These are phyloP conservation scores for Jimgerdemannia lactiflua DNA, from an alignment of 192 early-diverging fungal genomes.

Conservation along the genomic window DNA sequence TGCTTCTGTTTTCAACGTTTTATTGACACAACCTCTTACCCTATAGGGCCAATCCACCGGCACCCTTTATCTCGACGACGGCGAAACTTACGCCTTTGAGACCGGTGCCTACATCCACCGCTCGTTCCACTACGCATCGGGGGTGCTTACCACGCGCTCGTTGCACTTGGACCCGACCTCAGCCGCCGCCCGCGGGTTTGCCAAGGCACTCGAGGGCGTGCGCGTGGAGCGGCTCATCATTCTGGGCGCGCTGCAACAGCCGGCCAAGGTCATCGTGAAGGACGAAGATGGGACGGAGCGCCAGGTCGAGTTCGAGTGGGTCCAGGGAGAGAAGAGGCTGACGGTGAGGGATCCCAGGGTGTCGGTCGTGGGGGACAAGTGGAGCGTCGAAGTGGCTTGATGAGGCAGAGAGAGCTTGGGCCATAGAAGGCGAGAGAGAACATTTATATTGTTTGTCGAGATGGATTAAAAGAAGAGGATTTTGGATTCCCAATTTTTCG, in stretches of 20 bases:
- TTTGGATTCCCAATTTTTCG: background rate
- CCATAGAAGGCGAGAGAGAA: background rate
- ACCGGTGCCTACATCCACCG: slow-evolving; percentile 63
- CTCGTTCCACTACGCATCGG: slow-evolving; percentile 45
- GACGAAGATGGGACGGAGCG: slow-evolving; percentile 28
- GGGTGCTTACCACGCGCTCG: slow-evolving; percentile 32
- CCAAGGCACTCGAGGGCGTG: slow-evolving; percentile 19
- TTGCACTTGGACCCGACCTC: slow-evolving; percentile 10
- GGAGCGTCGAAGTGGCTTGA: slow-evolving; percentile 37
- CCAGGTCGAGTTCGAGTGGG: slow-evolving; percentile 27
- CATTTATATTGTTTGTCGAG: background rate
- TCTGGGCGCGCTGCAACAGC: slow-evolving; percentile 16
- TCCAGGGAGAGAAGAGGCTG: slow-evolving; percentile 17
- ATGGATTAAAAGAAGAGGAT: background rate
- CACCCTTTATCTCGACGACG: slow-evolving; percentile 90
- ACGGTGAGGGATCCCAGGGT: slow-evolving; percentile 45
- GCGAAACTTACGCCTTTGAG: slow-evolving; percentile 70
- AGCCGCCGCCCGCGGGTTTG: slow-evolving; percentile 16
- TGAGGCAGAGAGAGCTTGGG: background rate
- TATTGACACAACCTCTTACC: background rate
- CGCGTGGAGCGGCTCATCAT: slow-evolving; percentile 43
- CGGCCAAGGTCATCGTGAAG: slow-evolving; percentile 29
- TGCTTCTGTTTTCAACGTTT: no score
- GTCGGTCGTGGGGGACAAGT: slow-evolving; percentile 32
- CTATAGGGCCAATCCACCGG: slow-evolving; percentile 66